Evolutionary conservation across 2,329 filamentous ascomycete genomes (phyloP).

Genomic region (Sporothrix euskadiensis): DNA sequence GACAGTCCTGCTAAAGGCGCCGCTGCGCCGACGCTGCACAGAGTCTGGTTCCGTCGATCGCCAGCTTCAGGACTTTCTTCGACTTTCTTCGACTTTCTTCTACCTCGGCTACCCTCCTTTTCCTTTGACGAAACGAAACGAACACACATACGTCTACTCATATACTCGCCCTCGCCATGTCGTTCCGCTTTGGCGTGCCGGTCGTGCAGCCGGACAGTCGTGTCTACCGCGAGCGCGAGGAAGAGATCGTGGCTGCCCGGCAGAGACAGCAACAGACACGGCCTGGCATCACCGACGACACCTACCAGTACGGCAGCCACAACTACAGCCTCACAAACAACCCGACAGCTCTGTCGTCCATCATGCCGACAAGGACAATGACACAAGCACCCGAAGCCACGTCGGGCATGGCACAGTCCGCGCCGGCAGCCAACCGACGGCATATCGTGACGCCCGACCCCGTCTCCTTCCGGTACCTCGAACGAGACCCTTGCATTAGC

Average conservation of each 20-base stretch:
- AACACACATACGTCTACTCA: neutral
- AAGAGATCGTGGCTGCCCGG: constrained; percentile 22
- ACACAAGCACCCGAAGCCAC: neutral
- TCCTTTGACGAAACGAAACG: neutral
- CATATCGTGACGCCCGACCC: constrained; percentile 60
- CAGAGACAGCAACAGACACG: neutral
- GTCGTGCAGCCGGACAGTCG: constrained; percentile 14
- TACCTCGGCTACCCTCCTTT: neutral
- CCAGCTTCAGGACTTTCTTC: neutral
- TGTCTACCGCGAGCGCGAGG: constrained; percentile 24
- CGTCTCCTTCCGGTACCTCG: constrained; percentile 64
- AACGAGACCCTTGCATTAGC: constrained; percentile 75
- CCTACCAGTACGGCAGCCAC: neutral
- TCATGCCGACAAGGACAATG: neutral
- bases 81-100: neutral
- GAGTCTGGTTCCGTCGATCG: neutral
- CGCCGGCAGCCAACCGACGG: constrained; percentile 40
- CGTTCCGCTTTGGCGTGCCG: constrained; percentile 26
- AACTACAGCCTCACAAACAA: neutral
- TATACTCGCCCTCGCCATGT: constrained; percentile 10
- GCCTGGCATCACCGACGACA: neutral
- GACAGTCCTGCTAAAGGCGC: neutral
- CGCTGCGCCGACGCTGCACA: constrained; percentile 8
- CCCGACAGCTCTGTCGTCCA: constrained; percentile 19
- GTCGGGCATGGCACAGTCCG: neutral